These are phyloP conservation scores for Kitagawia praeruptora DNA, from an alignment of 129 eudicot genomes.

Conservation along the genomic window DNA sequence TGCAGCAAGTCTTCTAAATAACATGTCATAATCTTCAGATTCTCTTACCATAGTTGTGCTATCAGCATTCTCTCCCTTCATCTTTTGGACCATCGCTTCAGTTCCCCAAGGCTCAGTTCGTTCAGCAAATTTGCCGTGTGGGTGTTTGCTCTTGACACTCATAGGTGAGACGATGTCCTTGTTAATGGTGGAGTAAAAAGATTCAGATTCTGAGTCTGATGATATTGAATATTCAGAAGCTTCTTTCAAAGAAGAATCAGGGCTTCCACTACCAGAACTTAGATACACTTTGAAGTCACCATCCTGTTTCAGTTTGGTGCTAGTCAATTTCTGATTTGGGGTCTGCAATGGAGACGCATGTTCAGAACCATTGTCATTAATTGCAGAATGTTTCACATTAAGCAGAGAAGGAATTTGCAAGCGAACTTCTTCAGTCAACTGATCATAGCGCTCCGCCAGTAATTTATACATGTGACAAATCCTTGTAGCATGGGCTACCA, in stretches of 20 bases:
- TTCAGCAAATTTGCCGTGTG: not conserved
- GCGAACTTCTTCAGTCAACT: conserved; percentile 28
- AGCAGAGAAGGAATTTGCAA: conserved; percentile 16
- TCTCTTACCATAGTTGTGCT: conserved; percentile 20
- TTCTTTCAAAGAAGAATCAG: conserved; percentile 38
- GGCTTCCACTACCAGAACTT: conserved; percentile 49
- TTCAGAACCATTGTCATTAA: conserved; percentile 22
- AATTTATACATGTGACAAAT: conserved; percentile 35
- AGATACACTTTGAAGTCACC: conserved; percentile 30
- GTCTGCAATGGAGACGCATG: conserved; percentile 35
- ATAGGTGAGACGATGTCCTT: conserved; percentile 29
- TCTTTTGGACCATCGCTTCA: not conserved
- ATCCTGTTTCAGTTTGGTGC: conserved; percentile 25
- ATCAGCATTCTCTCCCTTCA: not conserved
- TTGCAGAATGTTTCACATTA: conserved; percentile 26
- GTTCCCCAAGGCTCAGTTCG: not conserved
- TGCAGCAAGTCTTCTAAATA: conserved; percentile 28
- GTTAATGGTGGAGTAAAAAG: conserved; percentile 35
- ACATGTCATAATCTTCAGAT: conserved; percentile 12
- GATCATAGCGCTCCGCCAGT: conserved; percentile 47
- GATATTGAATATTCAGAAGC: conserved; percentile 51
- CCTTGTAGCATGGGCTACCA: conserved; percentile 37
- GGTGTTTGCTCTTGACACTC: conserved; percentile 7
- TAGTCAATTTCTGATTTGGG: conserved; percentile 46
- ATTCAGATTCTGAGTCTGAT: conserved; percentile 73